Base-by-base conservation (phyloP, 805 yeast species). In the Lipomyces chichibuensis region DNA sequence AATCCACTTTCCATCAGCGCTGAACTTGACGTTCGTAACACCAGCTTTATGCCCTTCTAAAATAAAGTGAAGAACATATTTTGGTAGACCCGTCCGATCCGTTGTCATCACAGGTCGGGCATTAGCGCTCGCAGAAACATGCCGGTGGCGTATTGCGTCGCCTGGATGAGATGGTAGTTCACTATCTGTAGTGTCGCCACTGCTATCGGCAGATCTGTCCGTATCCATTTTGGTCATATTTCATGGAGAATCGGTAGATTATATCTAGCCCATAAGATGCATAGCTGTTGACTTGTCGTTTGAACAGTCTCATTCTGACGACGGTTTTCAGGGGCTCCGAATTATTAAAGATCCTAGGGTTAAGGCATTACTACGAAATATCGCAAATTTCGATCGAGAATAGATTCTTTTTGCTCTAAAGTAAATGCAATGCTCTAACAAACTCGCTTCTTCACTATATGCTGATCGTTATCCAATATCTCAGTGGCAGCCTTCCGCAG, bases 401-500 rank as follows among this genome's bases (percentile, higher is more conserved):
- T 25, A 25, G 27, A 25, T n/a, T 43, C 6, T 9, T 6, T 43
- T n/a, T 43, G 9, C 14, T n/a, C 49, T 17, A n/a, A 17, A n/a
- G 49, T n/a, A 43, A 17, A 43, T 43, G 23, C 49, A n/a, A 43
- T 43, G 20, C 5, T 37, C 49, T 43, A 43, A 43, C 49, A 6
- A 4, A n/a, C 49, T 43, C 49, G n/a, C 3, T 43, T 43, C 49
- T 67, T 67, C 11, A 61, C 59, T 49, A 37, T 53, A 54, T 51
- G 57, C 23, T 3, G 32, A 29, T 64, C 64, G 33, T 37, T 27
- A 35, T 67, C 65, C 51, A 54, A 65, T 8, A 61, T 80, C 60
- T 82, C 84, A 5, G 84, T 78, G 0, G 98, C 96, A 2, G 98
- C 98, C 76, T 93, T 93, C 46, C 84, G 82, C 39, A 94, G 80